Percentiles rank a stretch among this genome's conserved stretches.
Conservation (phyloP, 371 early-diverging fungal species). For the Saksenaea oblongispora region DNA sequence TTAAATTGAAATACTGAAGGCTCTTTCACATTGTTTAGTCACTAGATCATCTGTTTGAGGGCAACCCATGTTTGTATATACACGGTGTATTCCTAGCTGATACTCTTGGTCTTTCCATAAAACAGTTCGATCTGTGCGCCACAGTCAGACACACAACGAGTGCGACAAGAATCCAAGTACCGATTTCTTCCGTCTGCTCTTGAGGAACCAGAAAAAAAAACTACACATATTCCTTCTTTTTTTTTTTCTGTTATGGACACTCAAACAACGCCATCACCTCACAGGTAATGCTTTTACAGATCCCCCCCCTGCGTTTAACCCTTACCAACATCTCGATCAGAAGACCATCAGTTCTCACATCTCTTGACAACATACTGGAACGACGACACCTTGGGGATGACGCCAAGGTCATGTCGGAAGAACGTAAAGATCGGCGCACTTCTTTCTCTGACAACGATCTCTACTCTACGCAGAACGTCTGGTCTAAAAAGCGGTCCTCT, state of each 20-base stretch:
- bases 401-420: not conserved
- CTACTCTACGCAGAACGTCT: not conserved
- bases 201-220: constrained; percentile 4
- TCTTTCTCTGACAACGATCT: not conserved
- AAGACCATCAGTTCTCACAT: not conserved
- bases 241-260: not conserved
- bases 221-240: not conserved
- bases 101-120: not conserved
- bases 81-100: not conserved
- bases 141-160: not conserved
- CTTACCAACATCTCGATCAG: not conserved
- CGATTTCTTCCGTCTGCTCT: constrained; percentile 5
- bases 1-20: not conserved
- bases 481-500: constrained; percentile 10
- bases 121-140: not conserved
- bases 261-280: not conserved
- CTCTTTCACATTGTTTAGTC: not conserved
- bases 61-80: not conserved
- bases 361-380: not conserved
- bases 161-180: not conserved
- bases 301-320: not conserved
- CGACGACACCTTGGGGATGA: not conserved
- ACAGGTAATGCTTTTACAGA: not conserved
- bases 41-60: not conserved
- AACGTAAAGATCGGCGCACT: not conserved